phyloP scores from a whole-genome alignment of 148 eudicot genomes.

The Silene latifolia region DNA sequence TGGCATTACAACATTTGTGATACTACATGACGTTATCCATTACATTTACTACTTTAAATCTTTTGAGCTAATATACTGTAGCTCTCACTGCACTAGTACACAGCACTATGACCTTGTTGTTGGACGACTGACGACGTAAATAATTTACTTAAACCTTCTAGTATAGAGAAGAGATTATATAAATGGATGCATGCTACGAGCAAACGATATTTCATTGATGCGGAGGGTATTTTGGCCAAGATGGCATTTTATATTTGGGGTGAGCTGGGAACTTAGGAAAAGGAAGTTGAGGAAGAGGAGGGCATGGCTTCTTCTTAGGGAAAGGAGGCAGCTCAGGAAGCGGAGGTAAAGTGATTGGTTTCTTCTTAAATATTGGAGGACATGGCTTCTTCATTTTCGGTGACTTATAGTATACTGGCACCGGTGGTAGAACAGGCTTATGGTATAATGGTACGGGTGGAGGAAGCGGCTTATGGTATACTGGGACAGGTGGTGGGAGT shows the following conservation, averaged over 20 bases:
- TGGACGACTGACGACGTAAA: neutral
- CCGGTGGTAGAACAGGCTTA: constrained; percentile 18
- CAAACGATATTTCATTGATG: constrained; percentile 2
- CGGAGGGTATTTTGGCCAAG: no score
- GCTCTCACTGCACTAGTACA: neutral
- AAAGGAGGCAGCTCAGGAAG: neutral
- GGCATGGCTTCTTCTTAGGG: constrained; percentile 1
- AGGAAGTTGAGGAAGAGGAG: neutral
- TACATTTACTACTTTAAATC: no score
- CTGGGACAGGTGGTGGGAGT: constrained; percentile 19
- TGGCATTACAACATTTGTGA: no score
- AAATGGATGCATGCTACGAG: neutral
- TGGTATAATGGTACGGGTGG: constrained; percentile 6
- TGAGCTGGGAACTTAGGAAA: no score
- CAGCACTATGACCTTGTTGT: neutral
- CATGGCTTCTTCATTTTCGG: constrained; percentile 8
- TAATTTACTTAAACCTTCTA: neutral
- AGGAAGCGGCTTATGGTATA: constrained; percentile 11
- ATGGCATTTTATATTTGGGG: no score
- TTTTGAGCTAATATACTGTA: no score
- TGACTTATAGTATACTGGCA: constrained; percentile 15
- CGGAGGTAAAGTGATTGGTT: neutral
- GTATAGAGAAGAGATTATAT: neutral
- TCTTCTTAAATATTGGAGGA: constrained; percentile 10
- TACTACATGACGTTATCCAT: no score